Evolutionary conservation across 495 filamentous ascomycete genomes (phyloP).

Genomic region (Aspergillus egyptiacus): DNA sequence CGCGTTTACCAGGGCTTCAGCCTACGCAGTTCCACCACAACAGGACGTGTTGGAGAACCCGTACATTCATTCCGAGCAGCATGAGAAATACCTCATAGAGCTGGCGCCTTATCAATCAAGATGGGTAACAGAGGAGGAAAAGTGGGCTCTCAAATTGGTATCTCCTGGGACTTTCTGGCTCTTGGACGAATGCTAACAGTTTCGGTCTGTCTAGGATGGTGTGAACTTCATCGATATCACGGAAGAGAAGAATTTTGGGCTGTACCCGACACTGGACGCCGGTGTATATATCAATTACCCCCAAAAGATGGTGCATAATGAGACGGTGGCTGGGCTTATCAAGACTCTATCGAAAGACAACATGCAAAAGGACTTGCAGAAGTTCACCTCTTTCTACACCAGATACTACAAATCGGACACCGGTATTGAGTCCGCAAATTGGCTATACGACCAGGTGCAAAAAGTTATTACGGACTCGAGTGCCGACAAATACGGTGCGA

Average conservation of each 20-base stretch:
- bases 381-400: constrained; percentile 77
- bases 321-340: constrained; percentile 61
- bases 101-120: constrained; percentile 73
- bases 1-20: constrained; percentile 26
- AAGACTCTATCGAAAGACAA: constrained; percentile 63
- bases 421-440: constrained; percentile 81
- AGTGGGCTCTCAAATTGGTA: constrained; percentile 85
- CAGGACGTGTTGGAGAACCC: constrained; percentile 32
- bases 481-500: constrained; percentile 60
- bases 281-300: constrained; percentile 53
- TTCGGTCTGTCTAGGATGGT: constrained; percentile 53
- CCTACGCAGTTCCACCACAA: constrained; percentile 32
- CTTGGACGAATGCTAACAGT: constrained; percentile 6
- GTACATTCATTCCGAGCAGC: constrained; percentile 26
- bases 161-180: constrained; percentile 15
- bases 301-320: constrained; percentile 55
- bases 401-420: constrained; percentile 85
- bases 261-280: constrained; percentile 27
- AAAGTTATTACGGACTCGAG: constrained; percentile 62
- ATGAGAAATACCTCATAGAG: constrained; percentile 71
- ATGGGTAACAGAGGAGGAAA: constrained; percentile 92
- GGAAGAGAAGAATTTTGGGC: constrained; percentile 42
- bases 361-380: constrained; percentile 72
- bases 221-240: constrained; percentile 95
- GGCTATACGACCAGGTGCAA: constrained; percentile 75